A percentile compares a stretch with the other conserved stretches of the same genome.
These are phyloP conservation scores for Fusarium phyllophilum DNA, from an alignment of 2,329 filamentous ascomycete species.

Conservation along the genomic window DNA sequence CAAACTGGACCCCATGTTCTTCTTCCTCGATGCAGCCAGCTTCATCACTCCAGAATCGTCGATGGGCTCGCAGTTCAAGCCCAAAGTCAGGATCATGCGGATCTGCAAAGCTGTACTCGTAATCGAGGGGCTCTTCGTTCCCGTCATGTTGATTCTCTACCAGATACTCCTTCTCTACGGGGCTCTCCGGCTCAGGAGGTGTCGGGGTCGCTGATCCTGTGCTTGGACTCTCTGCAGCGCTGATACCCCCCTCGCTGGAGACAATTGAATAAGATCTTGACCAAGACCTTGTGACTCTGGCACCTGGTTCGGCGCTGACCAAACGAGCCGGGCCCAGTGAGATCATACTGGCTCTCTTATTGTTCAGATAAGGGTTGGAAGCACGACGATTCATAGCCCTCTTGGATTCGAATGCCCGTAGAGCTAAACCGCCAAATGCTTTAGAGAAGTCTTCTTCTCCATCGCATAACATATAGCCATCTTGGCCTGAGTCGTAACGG, in stretches of 20 bases:
- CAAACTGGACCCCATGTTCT: constrained; percentile 41
- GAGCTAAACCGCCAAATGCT: constrained; percentile 53
- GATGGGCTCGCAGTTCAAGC: constrained; percentile 50
- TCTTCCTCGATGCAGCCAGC: constrained; percentile 53
- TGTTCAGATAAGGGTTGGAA: constrained; percentile 30
- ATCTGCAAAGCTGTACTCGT: constrained; percentile 47
- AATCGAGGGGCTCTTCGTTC: constrained; percentile 41
- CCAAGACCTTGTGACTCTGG: constrained; percentile 33
- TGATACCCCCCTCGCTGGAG: constrained; percentile 51
- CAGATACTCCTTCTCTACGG: constrained; percentile 43
- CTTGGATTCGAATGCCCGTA: constrained; percentile 45
- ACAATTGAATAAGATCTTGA: constrained; percentile 46
- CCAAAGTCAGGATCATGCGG: constrained; percentile 47
- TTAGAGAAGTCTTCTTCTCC: constrained; percentile 45
- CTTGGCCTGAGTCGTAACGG: constrained; percentile 26
- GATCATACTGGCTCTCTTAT: constrained; percentile 40
- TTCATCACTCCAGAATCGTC: constrained; percentile 49
- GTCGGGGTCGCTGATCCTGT: constrained; percentile 50
- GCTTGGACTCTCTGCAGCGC: constrained; percentile 51
- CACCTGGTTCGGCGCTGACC: constrained; percentile 31
- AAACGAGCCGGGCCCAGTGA: constrained; percentile 38
- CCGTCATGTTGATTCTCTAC: constrained; percentile 35
- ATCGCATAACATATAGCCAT: constrained; percentile 26
- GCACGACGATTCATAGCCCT: constrained; percentile 37
- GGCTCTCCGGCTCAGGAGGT: constrained; percentile 51